Evolutionary conservation across 768 basidiomycete genomes (phyloP), one percentile per base, ranked within the genome.

Genomic region (Artomyces pyxidatus): DNA sequence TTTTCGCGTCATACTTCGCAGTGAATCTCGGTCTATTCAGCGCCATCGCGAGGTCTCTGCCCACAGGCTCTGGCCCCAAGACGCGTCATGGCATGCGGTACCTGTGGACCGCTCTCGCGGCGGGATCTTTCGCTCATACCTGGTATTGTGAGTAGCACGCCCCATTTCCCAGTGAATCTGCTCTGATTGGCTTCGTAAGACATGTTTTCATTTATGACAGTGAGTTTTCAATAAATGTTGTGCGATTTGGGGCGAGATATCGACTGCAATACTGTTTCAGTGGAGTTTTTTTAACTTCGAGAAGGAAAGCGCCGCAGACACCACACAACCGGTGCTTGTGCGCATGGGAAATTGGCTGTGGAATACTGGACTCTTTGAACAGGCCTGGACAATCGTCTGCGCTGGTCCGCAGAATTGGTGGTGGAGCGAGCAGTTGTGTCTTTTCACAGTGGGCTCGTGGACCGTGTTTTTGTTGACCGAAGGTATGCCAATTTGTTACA

Each of bases 381-480:
- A 84, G 62, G 81, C 81, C 2, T 74, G 73, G 73, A 45, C 51
- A 2, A 56, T 59, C 44, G 73, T 76, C 12, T 49, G 47, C 19
- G 62, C 29, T 19, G 69, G 71, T 26, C 63, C 68, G 0, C 50
- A 71, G 38, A 77, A 75, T 42, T 85, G 81, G 81, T 85, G 81
- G 83, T 83, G 81, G 79, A 78, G 76, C 53, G 75, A 81, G 60
- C 78, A 82, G 58, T 61, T 83, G 12, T 82, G 79, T 58, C 56
- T 78, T 19, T 82, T 72, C 65, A 81, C 81, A 4, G 74, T 71
- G 6, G 77, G 79, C 1, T 65, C 71, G 14, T 78, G 78, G 74
- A 78, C 78, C 0, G 60, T 76, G 1, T 73, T 81, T 50, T 57
- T 83, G 1, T 64, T 65, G 12, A 63, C 63, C 5, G 69, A 83